phyloP scores from a whole-genome alignment of 2,329 filamentous ascomycete genomes.

The Exophiala spinifera region DNA sequence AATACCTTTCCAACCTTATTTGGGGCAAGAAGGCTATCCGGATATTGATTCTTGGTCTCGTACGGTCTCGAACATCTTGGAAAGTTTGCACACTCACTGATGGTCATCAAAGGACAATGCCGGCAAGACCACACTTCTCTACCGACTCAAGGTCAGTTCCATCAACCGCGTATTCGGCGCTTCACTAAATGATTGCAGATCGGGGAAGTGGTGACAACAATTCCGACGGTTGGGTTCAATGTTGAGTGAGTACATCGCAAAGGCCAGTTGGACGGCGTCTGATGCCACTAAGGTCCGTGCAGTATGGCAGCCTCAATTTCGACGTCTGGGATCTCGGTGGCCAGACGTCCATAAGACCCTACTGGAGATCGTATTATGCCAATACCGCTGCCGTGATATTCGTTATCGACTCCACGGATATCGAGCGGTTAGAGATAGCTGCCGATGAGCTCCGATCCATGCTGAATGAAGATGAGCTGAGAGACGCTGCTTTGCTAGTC shows the following conservation, averaged over 20 bases:
- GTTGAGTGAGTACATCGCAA: conserved; percentile 59
- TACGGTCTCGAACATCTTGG: conserved; percentile 47
- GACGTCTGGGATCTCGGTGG: conserved; percentile 99
- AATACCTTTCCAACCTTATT: conserved; percentile 64
- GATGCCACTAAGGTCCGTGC: conserved; percentile 60
- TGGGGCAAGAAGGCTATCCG: conserved; percentile 97
- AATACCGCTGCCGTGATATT: conserved; percentile 98
- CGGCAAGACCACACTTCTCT: conserved; percentile 94
- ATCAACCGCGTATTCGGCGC: conserved; percentile 7
- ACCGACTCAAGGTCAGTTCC: conserved; percentile 77
- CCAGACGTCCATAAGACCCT: conserved; percentile 96
- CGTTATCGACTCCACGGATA: conserved; percentile 97
- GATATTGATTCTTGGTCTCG: conserved; percentile 89
- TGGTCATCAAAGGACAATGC: conserved; percentile 73
- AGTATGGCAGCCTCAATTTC: conserved; percentile 97
- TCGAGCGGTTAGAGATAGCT: conserved; percentile 88
- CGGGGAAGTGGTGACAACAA: conserved; percentile 97
- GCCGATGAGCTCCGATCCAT: conserved; percentile 90
- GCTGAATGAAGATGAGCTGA: conserved; percentile 94
- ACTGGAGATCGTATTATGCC: conserved; percentile 99
- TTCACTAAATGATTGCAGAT: conserved; percentile 58
- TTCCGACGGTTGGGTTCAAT: conserved; percentile 98
- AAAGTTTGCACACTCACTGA: conserved; percentile 16
- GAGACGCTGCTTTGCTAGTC: conserved; percentile 85
- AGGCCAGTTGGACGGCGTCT: not conserved